Percentiles rank a stretch among this genome's conserved stretches.
phyloP scores from a whole-genome alignment of 345 rosid species.

The Firmiana major region DNA sequence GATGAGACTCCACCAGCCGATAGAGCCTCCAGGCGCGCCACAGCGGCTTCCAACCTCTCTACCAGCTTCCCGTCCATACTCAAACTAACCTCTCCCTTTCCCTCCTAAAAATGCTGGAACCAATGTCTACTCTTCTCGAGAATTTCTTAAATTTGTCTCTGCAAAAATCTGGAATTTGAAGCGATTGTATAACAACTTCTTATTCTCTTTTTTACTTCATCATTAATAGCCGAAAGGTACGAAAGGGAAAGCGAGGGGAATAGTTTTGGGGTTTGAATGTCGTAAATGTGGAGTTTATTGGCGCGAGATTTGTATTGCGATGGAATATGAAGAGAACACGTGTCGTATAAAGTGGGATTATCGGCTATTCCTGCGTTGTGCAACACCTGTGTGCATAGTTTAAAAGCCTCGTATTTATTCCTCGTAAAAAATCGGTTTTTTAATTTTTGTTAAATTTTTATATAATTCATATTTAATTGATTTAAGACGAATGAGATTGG shows the following conservation, averaged over 20 bases:
- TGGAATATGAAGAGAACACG: neutral
- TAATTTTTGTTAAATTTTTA: too few species aligned
- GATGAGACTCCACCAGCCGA: constrained; percentile 33
- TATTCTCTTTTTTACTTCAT: neutral
- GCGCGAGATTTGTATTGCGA: neutral
- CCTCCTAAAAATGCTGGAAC: neutral
- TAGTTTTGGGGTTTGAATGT: neutral
- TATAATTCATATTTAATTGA: too few species aligned
- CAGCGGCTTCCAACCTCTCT: constrained; percentile 77
- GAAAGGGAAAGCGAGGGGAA: neutral
- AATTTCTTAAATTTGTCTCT: neutral
- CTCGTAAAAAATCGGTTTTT: too few species aligned
- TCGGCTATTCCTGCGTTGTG: neutral
- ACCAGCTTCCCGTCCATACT: constrained; percentile 77
- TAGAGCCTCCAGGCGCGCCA: constrained; percentile 61
- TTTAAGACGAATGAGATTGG: too few species aligned
- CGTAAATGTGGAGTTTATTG: neutral
- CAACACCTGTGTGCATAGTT: neutral
- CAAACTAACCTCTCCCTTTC: constrained; percentile 4
- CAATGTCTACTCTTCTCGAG: neutral
- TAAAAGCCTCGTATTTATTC: too few species aligned
- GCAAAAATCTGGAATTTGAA: constrained; percentile 20
- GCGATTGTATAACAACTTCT: neutral
- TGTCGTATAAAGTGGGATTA: neutral
- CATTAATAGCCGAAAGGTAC: neutral